Evolutionary conservation across 1,139 yeast species (phyloP), one percentile per base, ranked within the genome.

Genomic region (Eremothecium cymbalariae): DNA sequence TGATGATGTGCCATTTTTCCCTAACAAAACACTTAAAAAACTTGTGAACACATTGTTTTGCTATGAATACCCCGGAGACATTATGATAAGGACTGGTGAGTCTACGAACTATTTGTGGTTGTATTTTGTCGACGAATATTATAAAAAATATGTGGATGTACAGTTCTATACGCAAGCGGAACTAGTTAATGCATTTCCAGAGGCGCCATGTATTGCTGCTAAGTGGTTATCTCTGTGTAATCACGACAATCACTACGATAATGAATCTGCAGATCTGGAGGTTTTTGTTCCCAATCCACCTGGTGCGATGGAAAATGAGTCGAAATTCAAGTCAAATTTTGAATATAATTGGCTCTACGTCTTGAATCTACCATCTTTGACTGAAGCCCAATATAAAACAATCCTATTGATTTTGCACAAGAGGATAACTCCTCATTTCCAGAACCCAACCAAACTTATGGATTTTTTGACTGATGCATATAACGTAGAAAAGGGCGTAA

Each of bases 381-480:
- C 67, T 1, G 43, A 46, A 3, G 59, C 51, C 6, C 94, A 85
- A 55, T 80, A 81, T 59, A 84, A 83, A 57, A 64, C 78, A 1
- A 66, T 80, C 2, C 65, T 90, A 36, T 63, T 74, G 6, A 70
- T 86, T 5, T 57, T 90, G 47, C 96, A 90, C 59, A 85, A 84
- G 55, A 65, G 94, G 43, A 69, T 90, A 33, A 78, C 90, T 24
- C 96, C 97, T 27, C 72, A 69, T 51, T 72, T 86, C 70, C 68
- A 74, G 28, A 78, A 77, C 44, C 95, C 97, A 2, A 82, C 84
- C 33, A 68, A 74, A 43, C 64, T 90, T 34, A 85, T 90, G 95
- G 98, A 90, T 60, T 90, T 88, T 57, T 65, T 90, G 41, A 85
- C 96, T 1, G 94, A 84, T 42, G 78, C 94, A 4, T 88, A 86